Conservation (phyloP, 2,329 filamentous ascomycete species). For the Mycosphaerelloides madeirae region DNA sequence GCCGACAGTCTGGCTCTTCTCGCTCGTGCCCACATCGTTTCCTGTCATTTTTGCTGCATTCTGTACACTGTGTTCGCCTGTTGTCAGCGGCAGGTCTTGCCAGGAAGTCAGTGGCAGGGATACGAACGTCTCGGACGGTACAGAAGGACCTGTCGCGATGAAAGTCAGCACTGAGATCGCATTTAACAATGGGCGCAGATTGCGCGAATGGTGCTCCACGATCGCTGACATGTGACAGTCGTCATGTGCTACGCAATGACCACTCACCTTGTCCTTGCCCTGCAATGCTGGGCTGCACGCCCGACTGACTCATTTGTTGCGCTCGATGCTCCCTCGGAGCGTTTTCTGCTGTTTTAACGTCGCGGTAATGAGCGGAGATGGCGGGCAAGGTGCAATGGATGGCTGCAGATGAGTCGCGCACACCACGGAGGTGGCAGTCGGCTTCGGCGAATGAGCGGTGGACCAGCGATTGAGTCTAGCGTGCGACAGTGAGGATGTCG, state of each 20-base stretch:
- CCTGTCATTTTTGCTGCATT: conserved; percentile 8
- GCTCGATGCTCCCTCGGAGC: conserved; percentile 15
- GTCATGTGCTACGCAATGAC: not conserved
- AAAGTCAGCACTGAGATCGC: conserved; percentile 5
- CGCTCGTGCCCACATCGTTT: not conserved
- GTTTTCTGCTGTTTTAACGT: conserved; percentile 11
- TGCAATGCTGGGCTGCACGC: conserved; percentile 21
- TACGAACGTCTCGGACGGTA: conserved; percentile 21
- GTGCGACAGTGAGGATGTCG: not conserved
- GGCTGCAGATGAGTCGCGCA: not conserved
- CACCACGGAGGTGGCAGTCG: not conserved
- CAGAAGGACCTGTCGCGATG: conserved; percentile 16
- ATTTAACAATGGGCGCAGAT: too few relatives aligned
- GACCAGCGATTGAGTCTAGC: not conserved
- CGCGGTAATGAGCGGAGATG: conserved; percentile 3
- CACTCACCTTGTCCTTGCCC: conserved; percentile 24
- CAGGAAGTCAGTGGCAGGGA: conserved; percentile 17
- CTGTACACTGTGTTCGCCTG: conserved; percentile 14
- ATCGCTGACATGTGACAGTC: too few relatives aligned
- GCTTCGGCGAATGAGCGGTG: not conserved
- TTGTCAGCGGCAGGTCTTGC: conserved; percentile 13
- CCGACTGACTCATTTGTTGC: conserved; percentile 26
- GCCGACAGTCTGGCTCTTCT: conserved; percentile 9
- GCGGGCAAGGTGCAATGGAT: not conserved
- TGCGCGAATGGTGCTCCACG: too few relatives aligned